These are phyloP conservation scores for Lactarius hatsudake DNA, from an alignment of 768 basidiomycete genomes.

Conservation along the genomic window DNA sequence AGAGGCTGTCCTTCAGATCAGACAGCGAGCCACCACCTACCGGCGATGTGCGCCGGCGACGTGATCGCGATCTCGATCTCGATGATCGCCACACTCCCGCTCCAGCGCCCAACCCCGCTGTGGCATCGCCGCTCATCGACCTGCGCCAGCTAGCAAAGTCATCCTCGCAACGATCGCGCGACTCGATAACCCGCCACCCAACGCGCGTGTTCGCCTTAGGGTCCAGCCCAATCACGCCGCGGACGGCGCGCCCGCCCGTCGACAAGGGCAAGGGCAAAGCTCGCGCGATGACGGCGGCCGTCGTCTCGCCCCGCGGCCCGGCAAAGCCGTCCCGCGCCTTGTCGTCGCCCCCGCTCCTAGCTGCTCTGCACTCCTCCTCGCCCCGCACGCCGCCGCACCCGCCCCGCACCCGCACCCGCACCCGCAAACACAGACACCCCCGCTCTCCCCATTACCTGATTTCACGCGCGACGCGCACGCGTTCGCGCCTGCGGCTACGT, in stretches of 20 bases:
- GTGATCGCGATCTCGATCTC: conserved; percentile 27
- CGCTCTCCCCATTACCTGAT: conserved; percentile 32
- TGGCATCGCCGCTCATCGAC: conserved; percentile 30
- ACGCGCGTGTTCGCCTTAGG: conserved; percentile 28
- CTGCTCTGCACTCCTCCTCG: not conserved
- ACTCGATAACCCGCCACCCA: conserved; percentile 34
- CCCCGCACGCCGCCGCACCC: conserved; percentile 29
- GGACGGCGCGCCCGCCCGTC: not conserved
- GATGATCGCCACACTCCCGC: conserved; percentile 1
- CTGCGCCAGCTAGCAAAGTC: conserved; percentile 37
- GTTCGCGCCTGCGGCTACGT: conserved; percentile 40
- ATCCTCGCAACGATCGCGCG: conserved; percentile 39
- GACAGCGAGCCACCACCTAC: not conserved
- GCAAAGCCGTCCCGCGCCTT: conserved; percentile 32
- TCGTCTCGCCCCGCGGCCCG: conserved; percentile 10
- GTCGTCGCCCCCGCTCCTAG: not conserved
- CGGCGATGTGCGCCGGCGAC: conserved; percentile 19
- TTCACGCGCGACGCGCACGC: conserved; percentile 37
- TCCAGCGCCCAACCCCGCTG: conserved; percentile 17
- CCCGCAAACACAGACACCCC: conserved; percentile 28
- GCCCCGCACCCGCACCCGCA: conserved; percentile 28
- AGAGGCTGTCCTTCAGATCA: not conserved
- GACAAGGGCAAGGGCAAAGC: conserved; percentile 5
- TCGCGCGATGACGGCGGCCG: conserved; percentile 13
- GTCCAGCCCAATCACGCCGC: conserved; percentile 9